Evolutionary conservation across 768 basidiomycete genomes (phyloP), one percentile per base, ranked within the genome.

Genomic region (Candolleomyces eurysporus): DNA sequence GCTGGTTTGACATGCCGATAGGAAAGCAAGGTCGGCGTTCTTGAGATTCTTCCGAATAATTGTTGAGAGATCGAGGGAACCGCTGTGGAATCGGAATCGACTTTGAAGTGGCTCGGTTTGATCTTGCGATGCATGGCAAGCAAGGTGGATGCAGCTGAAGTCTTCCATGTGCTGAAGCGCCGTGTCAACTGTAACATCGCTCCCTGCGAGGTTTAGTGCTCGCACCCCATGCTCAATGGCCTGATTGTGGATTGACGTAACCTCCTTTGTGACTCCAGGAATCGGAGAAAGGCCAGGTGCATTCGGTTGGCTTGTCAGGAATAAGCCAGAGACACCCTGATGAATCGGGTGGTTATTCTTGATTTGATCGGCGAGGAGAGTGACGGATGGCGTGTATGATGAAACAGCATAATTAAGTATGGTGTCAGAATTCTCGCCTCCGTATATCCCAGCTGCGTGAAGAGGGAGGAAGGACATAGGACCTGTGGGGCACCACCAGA

Each of bases 51-150:
- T 26, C 30, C 56, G n/a, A 14, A 68, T 61, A 5, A 68, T 63
- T 6, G 48, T 32, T 2, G 39, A 48, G 1, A 69, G 22, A 56
- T 67, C 64, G 19, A 71, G 60, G 22, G 43, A 49, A 2, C 66
- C 64, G 21, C 67, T 64, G 46, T 70, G 63, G 4, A 73, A 63
- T 32, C 58, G 50, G 17, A 70, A 68, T 1, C 61, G 64, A 45
- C 66, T 69, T 59, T 74, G 60, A 4, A 69, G 58, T 10, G 75
- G 71, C 9, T 65, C 59, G 4, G n/a, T 4, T 0, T 59, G 7
- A 54, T 81, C 67, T 30, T 76, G 69, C 14, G 61, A 61, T 3
- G 65, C 73, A 5, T 74, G 74, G 50, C 76, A 77, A 0, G 78
- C 72, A 7, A 79, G 60, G 59, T 80, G 77, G 17, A 69, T 48